Evolutionary conservation across 2,329 filamentous ascomycete genomes (phyloP).

Genomic region (Emergomyces orientalis): DNA sequence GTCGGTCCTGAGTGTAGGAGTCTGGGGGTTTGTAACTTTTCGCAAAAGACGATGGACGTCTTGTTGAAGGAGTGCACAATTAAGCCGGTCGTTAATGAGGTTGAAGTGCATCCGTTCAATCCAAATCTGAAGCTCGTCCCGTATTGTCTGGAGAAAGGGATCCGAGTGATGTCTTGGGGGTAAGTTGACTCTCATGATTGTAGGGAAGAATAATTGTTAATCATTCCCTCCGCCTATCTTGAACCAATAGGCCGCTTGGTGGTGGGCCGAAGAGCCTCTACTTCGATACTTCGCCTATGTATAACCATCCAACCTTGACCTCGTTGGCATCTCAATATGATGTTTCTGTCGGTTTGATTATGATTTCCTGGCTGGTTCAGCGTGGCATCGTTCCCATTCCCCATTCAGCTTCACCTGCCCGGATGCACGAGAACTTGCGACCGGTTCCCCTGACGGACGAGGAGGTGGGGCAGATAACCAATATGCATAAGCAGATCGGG

Average conservation of each 20-base stretch:
- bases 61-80: constrained; percentile 2
- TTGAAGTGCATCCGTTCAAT: constrained; percentile 4
- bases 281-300: neutral
- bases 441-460: neutral
- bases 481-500: neutral
- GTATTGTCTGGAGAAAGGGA: neutral
- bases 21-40: neutral
- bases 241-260: neutral
- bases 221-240: neutral
- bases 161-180: neutral
- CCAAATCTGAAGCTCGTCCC: neutral
- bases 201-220: neutral
- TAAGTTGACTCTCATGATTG: neutral
- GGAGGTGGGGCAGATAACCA: neutral
- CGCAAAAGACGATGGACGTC: neutral
- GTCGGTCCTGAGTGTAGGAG: neutral
- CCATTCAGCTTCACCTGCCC: neutral
- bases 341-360: neutral
- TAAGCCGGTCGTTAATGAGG: neutral
- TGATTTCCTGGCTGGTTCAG: constrained; percentile 1
- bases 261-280: neutral
- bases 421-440: neutral
- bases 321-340: neutral
- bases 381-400: neutral
- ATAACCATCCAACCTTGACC: neutral